Evolutionary conservation across 352 stramenopile species (phyloP).

Genomic region (Phytophthora megakarya): DNA sequence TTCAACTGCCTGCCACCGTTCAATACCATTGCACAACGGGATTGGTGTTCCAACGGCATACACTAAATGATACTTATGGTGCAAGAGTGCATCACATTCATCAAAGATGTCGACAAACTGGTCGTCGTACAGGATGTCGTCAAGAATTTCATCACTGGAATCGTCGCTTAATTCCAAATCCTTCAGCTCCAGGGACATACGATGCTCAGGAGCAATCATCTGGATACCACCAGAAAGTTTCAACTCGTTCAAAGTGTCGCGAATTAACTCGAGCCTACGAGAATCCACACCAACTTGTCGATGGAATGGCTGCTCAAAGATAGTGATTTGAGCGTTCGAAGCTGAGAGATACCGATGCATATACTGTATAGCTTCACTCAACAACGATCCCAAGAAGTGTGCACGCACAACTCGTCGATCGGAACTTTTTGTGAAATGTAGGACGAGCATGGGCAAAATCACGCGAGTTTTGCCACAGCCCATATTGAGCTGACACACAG

Average conservation of each 20-base stretch:
- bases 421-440: constrained; percentile 53
- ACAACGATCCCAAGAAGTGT: constrained; percentile 63
- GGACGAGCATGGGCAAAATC: constrained; percentile 88
- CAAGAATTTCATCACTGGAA: constrained; percentile 24
- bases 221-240: constrained; percentile 54
- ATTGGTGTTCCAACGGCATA: constrained; percentile 74
- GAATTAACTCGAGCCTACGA: constrained; percentile 36
- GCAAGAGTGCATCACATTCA: constrained; percentile 87
- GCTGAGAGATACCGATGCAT: constrained; percentile 66
- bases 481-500: constrained; percentile 89
- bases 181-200: constrained; percentile 91
- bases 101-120: constrained; percentile 87
- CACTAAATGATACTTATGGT: constrained; percentile 89
- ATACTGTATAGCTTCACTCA: constrained; percentile 71
- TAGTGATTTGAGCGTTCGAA: constrained; percentile 40
- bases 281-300: constrained; percentile 49
- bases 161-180: constrained; percentile 23
- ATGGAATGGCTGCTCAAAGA: constrained; percentile 80
- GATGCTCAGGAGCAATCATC: constrained; percentile 85
- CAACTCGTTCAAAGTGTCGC: constrained; percentile 42
- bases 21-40: constrained; percentile 48
- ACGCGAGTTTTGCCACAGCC: constrained; percentile 87
- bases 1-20: constrained; percentile 65
- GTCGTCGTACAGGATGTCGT: constrained; percentile 47
- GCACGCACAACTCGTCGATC: constrained; percentile 45